phyloP scores from a whole-genome alignment of 2,329 filamentous ascomycete genomes.

The Sclerotinia subarctica region DNA sequence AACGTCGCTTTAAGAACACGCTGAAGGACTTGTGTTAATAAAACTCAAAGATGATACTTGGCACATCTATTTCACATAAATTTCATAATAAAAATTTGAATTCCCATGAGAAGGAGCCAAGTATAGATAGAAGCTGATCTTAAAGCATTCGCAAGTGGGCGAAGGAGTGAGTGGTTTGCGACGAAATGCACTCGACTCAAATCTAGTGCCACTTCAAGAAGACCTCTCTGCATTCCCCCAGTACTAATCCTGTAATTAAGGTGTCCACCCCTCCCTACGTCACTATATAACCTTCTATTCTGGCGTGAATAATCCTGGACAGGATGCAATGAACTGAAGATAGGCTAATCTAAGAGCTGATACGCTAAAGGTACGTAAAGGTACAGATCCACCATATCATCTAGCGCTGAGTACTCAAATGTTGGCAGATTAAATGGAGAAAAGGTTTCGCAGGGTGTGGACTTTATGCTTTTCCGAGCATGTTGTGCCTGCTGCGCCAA shows the following conservation, averaged over 20 bases:
- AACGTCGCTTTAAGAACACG: too few relatives aligned
- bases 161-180: neutral
- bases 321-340: neutral
- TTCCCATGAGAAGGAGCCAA: too few relatives aligned
- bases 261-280: too few relatives aligned
- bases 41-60: too few relatives aligned
- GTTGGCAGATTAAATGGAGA: neutral
- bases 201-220: neutral
- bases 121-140: too few relatives aligned
- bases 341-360: constrained; percentile 1
- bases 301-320: neutral
- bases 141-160: too few relatives aligned
- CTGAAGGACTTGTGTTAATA: too few relatives aligned
- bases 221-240: neutral
- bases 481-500: neutral
- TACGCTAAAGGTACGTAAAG: constrained; percentile 1
- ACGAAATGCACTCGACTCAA: neutral
- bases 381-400: neutral
- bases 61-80: too few relatives aligned
- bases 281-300: too few relatives aligned
- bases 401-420: neutral
- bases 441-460: neutral
- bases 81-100: too few relatives aligned
- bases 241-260: neutral
- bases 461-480: neutral